A percentile compares a stretch with the other conserved stretches of the same genome.
These are phyloP conservation scores for Hawksworthiomyces lignivorus DNA, from an alignment of 2,329 filamentous ascomycete genomes.

Conservation along the genomic window DNA sequence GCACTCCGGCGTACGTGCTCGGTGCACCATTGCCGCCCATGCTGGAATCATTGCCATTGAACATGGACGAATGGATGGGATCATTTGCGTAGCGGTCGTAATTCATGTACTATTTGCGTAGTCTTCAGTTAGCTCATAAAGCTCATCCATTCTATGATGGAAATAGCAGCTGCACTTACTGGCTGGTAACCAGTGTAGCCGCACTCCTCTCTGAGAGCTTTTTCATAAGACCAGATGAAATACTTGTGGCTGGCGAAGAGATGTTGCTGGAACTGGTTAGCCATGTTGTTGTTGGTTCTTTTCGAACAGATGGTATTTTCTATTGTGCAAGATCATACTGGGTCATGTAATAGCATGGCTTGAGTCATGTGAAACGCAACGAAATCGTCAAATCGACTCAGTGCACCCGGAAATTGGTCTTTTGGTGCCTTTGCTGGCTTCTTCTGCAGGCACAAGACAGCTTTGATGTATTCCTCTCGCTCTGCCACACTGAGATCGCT, in stretches of 20 bases:
- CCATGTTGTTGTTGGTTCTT: no score
- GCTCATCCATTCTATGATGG: no score
- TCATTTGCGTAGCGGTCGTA: conserved; percentile 44
- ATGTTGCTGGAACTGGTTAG: conserved; percentile 2
- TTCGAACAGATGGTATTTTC: no score
- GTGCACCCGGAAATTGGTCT: conserved; percentile 18
- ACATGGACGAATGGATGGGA: conserved; percentile 39
- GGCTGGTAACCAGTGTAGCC: conserved; percentile 26
- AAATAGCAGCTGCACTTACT: no score
- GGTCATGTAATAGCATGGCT: conserved; percentile 16
- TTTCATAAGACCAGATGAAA: conserved; percentile 23
- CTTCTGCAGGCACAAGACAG: conserved; percentile 21
- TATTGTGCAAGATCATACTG: no score
- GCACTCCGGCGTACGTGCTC: conserved; percentile 18
- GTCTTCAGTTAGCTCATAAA: no score
- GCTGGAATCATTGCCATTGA: conserved; percentile 45
- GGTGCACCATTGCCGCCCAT: conserved; percentile 38
- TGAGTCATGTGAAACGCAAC: conserved; percentile 25
- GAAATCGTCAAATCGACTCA: conserved; percentile 24
- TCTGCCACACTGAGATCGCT: conserved; percentile 18
- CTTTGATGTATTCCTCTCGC: conserved; percentile 19
- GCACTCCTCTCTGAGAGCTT: conserved; percentile 26
- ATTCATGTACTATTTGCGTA: conserved; percentile 45
- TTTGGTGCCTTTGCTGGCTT: conserved; percentile 16
- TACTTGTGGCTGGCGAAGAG: conserved; percentile 25